phyloP scores from a whole-genome alignment of 2,329 filamentous ascomycete species.

The Venturiaceae sp. region DNA sequence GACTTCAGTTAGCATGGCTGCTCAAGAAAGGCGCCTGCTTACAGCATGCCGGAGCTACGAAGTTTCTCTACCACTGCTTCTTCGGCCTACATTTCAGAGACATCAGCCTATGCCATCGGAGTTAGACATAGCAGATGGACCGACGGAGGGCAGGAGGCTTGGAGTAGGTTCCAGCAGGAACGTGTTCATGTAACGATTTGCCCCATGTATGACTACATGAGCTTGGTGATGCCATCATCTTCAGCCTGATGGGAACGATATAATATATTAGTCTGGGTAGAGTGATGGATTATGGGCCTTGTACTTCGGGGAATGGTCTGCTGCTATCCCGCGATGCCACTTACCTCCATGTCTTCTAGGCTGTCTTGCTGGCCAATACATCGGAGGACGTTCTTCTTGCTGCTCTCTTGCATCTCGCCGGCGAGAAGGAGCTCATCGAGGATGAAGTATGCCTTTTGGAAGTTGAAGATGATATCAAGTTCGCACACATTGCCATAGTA shows the following conservation, averaged over 20 bases:
- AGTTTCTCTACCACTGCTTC: slow-evolving; percentile 4
- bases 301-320: not conserved
- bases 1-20: not conserved
- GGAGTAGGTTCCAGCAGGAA: not conserved
- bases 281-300: not conserved
- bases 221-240: slow-evolving; percentile 75
- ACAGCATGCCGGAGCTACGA: slow-evolving; percentile 6
- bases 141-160: not conserved
- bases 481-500: slow-evolving; percentile 99
- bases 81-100: slow-evolving; percentile 4
- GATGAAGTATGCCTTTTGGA: slow-evolving; percentile 99
- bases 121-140: slow-evolving; percentile 4
- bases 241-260: slow-evolving; percentile 55
- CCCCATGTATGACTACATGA: slow-evolving; percentile 51
- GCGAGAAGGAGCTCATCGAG: slow-evolving; percentile 91
- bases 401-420: slow-evolving; percentile 96
- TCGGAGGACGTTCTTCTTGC: slow-evolving; percentile 95
- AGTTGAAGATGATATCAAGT: slow-evolving; percentile 99
- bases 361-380: slow-evolving; percentile 97
- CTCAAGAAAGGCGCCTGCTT: not conserved
- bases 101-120: slow-evolving; percentile 1
- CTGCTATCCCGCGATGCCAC: slow-evolving; percentile 28
- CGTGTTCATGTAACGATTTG: not conserved
- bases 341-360: slow-evolving; percentile 97
- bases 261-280: slow-evolving; percentile 11